Percentiles rank a stretch among this genome's conserved stretches.
phyloP scores from a whole-genome alignment of 306 rosid species.

The Abrus pulchellus region DNA sequence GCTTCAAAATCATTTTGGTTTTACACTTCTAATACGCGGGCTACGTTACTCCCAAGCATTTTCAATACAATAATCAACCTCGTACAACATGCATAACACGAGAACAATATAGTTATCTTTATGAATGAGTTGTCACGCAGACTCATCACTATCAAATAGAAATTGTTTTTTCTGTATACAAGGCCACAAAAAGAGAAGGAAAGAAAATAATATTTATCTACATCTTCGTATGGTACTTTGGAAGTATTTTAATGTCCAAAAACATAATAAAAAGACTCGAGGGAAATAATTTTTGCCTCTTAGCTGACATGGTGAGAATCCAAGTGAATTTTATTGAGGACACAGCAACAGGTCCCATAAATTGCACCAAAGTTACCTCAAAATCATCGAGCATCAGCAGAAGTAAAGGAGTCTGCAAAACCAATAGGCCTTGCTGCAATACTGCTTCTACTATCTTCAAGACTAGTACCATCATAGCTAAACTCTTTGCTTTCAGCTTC shows the following conservation, averaged over 20 bases:
- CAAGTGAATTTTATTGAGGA: slow-evolving; percentile 23
- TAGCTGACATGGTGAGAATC: slow-evolving; percentile 16
- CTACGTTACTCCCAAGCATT: neutral
- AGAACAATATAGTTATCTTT: neutral
- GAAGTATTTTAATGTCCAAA: slow-evolving; percentile 39
- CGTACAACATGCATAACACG: neutral
- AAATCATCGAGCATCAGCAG: slow-evolving; percentile 70
- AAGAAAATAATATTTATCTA: slow-evolving; percentile 33
- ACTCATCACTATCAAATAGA: slow-evolving; percentile 1
- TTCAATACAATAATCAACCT: slow-evolving; percentile 12
- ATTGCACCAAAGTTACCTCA: slow-evolving; percentile 15
- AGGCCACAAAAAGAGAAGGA: slow-evolving; percentile 11
- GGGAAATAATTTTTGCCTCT: slow-evolving; percentile 4
- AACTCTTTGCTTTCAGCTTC: slow-evolving; percentile 62
- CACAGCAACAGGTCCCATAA: slow-evolving; percentile 16
- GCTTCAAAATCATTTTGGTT: neutral
- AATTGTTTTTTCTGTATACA: slow-evolving; percentile 18
- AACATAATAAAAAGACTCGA: slow-evolving; percentile 28
- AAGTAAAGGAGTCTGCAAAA: slow-evolving; percentile 79
- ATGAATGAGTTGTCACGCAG: slow-evolving; percentile 2
- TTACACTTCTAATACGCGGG: too few species aligned
- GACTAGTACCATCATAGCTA: slow-evolving; percentile 53
- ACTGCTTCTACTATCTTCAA: slow-evolving; percentile 71
- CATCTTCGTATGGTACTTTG: slow-evolving; percentile 32
- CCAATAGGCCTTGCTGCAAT: slow-evolving; percentile 75